A percentile compares a stretch with the other conserved stretches of the same genome.
These are phyloP conservation scores for Ustilago tritici DNA, from an alignment of 1,284 basidiomycete genomes.

Conservation along the genomic window DNA sequence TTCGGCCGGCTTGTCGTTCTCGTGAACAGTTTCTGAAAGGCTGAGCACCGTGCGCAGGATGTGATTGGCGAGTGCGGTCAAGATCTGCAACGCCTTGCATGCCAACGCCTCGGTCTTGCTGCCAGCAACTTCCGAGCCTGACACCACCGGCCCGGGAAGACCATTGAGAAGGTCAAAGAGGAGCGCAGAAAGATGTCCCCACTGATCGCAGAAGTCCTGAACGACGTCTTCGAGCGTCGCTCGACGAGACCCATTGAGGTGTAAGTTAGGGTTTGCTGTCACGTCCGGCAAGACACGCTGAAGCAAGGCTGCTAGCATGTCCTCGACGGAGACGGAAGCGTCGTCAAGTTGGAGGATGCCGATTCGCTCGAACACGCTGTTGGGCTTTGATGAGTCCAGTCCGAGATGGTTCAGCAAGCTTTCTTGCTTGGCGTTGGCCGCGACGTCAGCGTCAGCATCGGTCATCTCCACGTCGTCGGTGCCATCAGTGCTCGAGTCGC, in stretches of 20 bases:
- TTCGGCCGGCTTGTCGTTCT: conserved; percentile 26
- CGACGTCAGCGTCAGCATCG: conserved; percentile 1
- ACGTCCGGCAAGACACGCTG: conserved; percentile 26
- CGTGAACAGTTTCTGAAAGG: conserved; percentile 35
- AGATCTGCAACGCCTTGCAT: conserved; percentile 29
- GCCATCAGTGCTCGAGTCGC: neutral
- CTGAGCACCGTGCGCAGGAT: conserved; percentile 27
- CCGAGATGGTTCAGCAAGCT: conserved; percentile 16
- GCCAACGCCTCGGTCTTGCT: conserved; percentile 17
- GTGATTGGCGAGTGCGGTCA: conserved; percentile 44
- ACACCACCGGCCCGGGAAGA: neutral
- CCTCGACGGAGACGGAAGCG: conserved; percentile 34
- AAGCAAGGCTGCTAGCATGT: conserved; percentile 14
- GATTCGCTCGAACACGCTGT: conserved; percentile 25
- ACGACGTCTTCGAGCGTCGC: conserved; percentile 30
- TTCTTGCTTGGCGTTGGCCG: neutral
- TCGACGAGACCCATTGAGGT: conserved; percentile 14
- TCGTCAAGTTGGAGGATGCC: conserved; percentile 37
- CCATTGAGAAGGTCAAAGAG: conserved; percentile 21
- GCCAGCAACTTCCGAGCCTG: neutral
- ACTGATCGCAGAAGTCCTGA: conserved; percentile 19
- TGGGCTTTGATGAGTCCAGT: neutral
- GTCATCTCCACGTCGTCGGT: conserved; percentile 27
- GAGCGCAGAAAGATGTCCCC: conserved; percentile 24
- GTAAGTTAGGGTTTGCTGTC: conserved; percentile 16